A percentile compares a stretch with the other conserved stretches of the same genome.
phyloP scores from a whole-genome alignment of 2,329 filamentous ascomycete species.

The Pleoardoris graminearum region DNA sequence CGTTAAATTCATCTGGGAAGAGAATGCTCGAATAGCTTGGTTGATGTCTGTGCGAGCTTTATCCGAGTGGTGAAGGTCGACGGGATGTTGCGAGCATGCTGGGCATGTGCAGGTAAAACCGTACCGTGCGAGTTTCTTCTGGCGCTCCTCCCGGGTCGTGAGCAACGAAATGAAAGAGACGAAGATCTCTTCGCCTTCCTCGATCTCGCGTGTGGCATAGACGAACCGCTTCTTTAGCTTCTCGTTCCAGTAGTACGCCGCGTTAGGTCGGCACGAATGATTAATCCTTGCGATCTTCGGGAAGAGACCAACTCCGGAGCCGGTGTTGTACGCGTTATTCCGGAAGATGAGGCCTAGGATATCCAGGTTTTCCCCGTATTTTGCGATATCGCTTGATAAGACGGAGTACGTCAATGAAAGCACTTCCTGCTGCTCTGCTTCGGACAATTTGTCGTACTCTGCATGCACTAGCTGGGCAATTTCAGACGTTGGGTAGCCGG shows the following conservation, averaged over 20 bases:
- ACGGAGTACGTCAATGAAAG: constrained; percentile 34
- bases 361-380: constrained; percentile 17
- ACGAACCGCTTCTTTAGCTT: constrained; percentile 34
- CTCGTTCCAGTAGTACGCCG: constrained; percentile 45
- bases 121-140: constrained; percentile 38
- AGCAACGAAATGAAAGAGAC: constrained; percentile 47
- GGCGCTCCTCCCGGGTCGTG: constrained; percentile 30
- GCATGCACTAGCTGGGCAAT: constrained; percentile 26
- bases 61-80: constrained; percentile 27
- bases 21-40: constrained; percentile 32
- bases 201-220: constrained; percentile 43
- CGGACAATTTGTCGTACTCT: constrained; percentile 31
- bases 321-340: constrained; percentile 44
- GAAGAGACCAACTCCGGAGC: constrained; percentile 35
- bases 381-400: constrained; percentile 14
- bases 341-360: constrained; percentile 39
- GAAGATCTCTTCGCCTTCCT: constrained; percentile 46
- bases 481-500: constrained; percentile 30
- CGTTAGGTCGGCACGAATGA: constrained; percentile 43
- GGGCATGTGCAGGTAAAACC: constrained; percentile 44
- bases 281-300: constrained; percentile 44
- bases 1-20: constrained; percentile 27
- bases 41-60: constrained; percentile 29
- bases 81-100: constrained; percentile 37
- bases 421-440: constrained; percentile 25